A percentile compares a stretch with the other conserved stretches of the same genome.
Evolutionary conservation across 1,139 yeast genomes (phyloP).

Genomic region (Trichomonascaceae sp.): DNA sequence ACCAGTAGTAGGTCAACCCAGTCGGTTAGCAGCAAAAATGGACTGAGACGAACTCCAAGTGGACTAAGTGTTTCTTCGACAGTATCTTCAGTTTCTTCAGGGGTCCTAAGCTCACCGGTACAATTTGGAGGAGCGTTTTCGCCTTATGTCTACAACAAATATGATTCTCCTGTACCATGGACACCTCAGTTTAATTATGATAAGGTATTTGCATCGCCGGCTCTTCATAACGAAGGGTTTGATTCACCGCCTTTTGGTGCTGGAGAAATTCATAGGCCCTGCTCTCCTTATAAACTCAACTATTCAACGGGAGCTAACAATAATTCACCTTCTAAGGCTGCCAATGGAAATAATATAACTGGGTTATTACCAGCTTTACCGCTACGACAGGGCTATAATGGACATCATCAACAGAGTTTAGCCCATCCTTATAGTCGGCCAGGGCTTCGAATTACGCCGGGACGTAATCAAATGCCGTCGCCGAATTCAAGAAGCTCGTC

Average conservation of each 20-base stretch:
- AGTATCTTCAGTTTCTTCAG: not conserved
- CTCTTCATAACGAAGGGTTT: constrained; percentile 4
- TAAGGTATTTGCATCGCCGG: constrained; percentile 2
- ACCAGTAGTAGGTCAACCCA: not conserved
- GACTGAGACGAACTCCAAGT: constrained; percentile 20
- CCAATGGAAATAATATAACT: not conserved
- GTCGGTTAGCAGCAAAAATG: constrained; percentile 17
- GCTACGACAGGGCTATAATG: constrained; percentile 4
- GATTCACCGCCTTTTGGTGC: constrained; percentile 5
- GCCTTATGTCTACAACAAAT: not conserved
- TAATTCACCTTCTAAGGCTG: not conserved
- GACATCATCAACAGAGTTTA: constrained; percentile 1
- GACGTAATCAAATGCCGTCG: not conserved
- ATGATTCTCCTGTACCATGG: not conserved
- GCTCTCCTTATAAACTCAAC: constrained; percentile 4
- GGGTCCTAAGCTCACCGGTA: not conserved
- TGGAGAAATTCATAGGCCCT: constrained; percentile 3
- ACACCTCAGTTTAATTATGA: not conserved
- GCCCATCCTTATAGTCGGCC: constrained; percentile 6
- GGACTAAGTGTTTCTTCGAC: not conserved
- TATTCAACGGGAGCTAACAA: not conserved
- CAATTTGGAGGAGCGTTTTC: not conserved
- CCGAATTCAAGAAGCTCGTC: not conserved
- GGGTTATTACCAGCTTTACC: constrained; percentile 10
- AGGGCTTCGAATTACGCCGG: not conserved